Percentiles rank a stretch among this genome's conserved stretches.
Evolutionary conservation across 1,139 yeast genomes (phyloP).

Genomic region (Scheffersomyces parashehatae): DNA sequence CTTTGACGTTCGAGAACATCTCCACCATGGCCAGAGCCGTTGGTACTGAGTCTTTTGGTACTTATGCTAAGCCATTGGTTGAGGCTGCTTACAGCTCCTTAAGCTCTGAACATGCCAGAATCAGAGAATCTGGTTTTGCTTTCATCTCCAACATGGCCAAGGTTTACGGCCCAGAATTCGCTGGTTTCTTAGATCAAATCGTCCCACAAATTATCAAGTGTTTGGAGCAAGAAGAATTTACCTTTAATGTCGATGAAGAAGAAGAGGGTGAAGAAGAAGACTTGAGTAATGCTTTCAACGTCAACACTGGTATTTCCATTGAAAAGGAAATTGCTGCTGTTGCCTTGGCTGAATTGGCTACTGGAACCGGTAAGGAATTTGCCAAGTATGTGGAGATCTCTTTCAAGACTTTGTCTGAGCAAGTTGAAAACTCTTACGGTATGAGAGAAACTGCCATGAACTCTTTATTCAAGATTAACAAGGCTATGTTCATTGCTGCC

Average conservation of each 20-base stretch:
- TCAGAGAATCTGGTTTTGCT: slow-evolving; percentile 95
- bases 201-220: slow-evolving; percentile 84
- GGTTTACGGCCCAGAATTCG: slow-evolving; percentile 88
- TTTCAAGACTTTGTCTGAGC: slow-evolving; percentile 64
- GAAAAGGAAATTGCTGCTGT: slow-evolving; percentile 98
- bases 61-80: slow-evolving; percentile 85
- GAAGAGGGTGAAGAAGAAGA: slow-evolving; percentile 52
- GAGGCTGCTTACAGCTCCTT: slow-evolving; percentile 85
- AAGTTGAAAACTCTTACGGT: slow-evolving; percentile 85
- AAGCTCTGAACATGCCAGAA: slow-evolving; percentile 74
- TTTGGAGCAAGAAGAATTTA: slow-evolving; percentile 79
- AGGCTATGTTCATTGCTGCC: slow-evolving; percentile 65
- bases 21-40: slow-evolving; percentile 97
- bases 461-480: slow-evolving; percentile 80
- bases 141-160: slow-evolving; percentile 93
- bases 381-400: slow-evolving; percentile 76
- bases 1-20: slow-evolving; percentile 87
- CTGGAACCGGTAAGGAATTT: slow-evolving; percentile 80
- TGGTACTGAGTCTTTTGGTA: slow-evolving; percentile 83
- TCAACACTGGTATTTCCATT: slow-evolving; percentile 91
- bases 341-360: slow-evolving; percentile 85
- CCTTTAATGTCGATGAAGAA: slow-evolving; percentile 45
- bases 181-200: slow-evolving; percentile 79
- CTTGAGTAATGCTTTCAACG: slow-evolving; percentile 69
- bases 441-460: slow-evolving; percentile 85